Base-by-base conservation (phyloP, 75 land plant species). In the Selaginella moellendorffii region DNA sequence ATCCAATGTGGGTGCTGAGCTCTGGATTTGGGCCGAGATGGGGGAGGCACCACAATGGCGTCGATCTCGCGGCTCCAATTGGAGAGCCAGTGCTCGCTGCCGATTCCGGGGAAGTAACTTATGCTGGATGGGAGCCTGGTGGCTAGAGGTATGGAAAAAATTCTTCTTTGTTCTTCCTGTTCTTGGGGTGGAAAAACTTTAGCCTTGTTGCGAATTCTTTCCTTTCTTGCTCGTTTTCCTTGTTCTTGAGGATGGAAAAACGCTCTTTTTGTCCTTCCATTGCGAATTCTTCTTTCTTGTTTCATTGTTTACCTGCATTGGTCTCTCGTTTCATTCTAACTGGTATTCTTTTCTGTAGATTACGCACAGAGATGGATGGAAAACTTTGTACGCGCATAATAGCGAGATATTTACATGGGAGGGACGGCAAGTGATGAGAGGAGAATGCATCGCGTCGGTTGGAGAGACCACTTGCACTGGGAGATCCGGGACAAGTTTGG, bases 371-470 rank as follows among this genome's bases (percentile, higher is more conserved):
- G 65, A 63, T 63, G 65, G 65, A 1, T 63, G 65, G 65, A 63
- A 63, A 30, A 63, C 65, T 1, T 22, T 63, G 54, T 63, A 63
- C 20, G 65, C 65, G 2, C 65, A 63, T 30, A 63, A 27, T 1
- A 63, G 65, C 26, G 65, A 63, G 26, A 63, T 63, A 17, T 63
- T 30, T 46, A 63, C 65, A 63, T 63, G 65, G 65, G 65, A 63
- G 31, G 65, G 65, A 31, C 46, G 31, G 23, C 31, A 17, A 23
- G 65, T 63, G 21, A 63, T 18, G 23, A 27, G 65, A 63, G 65
- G 65, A 2, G 46, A 63, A 18, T 63, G 65, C 65, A 63, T 63
- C 1, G 65, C 65, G 24, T 30, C 46, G 24, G 65, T 63, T 1
- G 65, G 65, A 30, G 65, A 63, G 51, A 63, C 65, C 65, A 63